A percentile compares a stretch with the other conserved stretches of the same genome.
phyloP scores from a whole-genome alignment of 2,329 filamentous ascomycete species.

The Arthroderma sp. region DNA sequence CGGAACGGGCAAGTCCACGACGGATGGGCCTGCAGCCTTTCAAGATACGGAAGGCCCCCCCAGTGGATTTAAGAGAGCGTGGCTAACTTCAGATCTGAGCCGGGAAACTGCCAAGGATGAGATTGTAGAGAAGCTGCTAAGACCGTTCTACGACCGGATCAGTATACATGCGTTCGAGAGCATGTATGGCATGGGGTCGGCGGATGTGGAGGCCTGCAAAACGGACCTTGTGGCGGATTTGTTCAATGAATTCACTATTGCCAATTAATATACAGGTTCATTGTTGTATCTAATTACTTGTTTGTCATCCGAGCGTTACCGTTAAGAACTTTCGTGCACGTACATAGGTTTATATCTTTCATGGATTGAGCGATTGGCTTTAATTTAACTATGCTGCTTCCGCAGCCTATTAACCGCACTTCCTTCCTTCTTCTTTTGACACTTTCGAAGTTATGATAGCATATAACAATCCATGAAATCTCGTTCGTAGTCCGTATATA shows the following conservation, averaged over 20 bases:
- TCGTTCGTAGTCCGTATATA: too few relatives aligned
- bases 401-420: too few relatives aligned
- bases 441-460: too few relatives aligned
- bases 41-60: conserved; percentile 15
- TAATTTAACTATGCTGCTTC: too few relatives aligned
- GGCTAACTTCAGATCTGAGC: conserved; percentile 34
- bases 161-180: conserved; percentile 91
- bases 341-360: too few relatives aligned
- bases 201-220: conserved; percentile 54
- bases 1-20: conserved; percentile 29
- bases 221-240: conserved; percentile 56
- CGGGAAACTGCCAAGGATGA: conserved; percentile 43
- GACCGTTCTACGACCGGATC: conserved; percentile 80
- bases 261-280: conserved; percentile 16
- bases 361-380: too few relatives aligned
- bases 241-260: conserved; percentile 60
- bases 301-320: neutral
- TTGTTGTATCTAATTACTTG: neutral
- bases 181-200: conserved; percentile 66
- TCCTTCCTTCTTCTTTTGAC: too few relatives aligned
- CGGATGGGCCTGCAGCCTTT: conserved; percentile 7
- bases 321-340: too few relatives aligned
- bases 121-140: conserved; percentile 62
- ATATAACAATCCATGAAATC: too few relatives aligned
- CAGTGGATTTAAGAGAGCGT: conserved; percentile 25